Percentiles rank a stretch among this genome's conserved stretches.
Conservation (phyloP, 192 early-diverging fungal genomes). For the Coemansia sp. region DNA sequence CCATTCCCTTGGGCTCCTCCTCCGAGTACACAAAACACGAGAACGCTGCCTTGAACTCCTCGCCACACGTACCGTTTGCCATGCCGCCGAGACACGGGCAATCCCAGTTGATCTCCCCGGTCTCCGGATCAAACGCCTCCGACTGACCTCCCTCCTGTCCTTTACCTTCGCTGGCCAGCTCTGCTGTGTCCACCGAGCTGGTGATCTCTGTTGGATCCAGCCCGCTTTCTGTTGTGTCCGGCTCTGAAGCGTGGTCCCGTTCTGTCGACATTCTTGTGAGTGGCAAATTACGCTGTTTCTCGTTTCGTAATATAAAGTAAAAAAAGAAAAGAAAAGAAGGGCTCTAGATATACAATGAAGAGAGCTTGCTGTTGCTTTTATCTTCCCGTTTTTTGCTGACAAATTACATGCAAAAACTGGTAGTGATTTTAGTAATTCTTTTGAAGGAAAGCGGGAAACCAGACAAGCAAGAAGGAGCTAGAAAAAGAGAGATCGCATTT, state of each 20-base stretch:
- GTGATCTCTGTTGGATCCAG: slow-evolving; percentile 6
- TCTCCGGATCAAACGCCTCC: slow-evolving; percentile 73
- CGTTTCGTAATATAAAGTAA: background rate
- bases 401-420: background rate
- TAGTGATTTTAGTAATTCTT: background rate
- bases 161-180: slow-evolving; percentile 10
- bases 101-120: slow-evolving; percentile 95
- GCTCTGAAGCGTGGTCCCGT: background rate
- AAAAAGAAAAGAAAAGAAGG: background rate
- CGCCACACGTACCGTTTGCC: slow-evolving; percentile 96
- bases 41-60: slow-evolving; percentile 94
- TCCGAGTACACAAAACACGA: slow-evolving; percentile 95
- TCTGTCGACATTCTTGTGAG: slow-evolving; percentile 10
- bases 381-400: background rate
- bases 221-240: slow-evolving; percentile 3
- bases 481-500: background rate
- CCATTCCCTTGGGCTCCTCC: slow-evolving; percentile 94
- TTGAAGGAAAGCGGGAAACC: background rate
- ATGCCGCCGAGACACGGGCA: slow-evolving; percentile 94
- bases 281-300: background rate
- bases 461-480: background rate
- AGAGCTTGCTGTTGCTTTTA: background rate
- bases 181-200: slow-evolving; percentile 37
- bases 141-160: slow-evolving; percentile 43
- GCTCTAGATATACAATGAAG: background rate